A percentile compares a stretch with the other conserved stretches of the same genome.
Conservation (phyloP, 163 green algal genomes). For the Trebouxiophyceae sp. region DNA sequence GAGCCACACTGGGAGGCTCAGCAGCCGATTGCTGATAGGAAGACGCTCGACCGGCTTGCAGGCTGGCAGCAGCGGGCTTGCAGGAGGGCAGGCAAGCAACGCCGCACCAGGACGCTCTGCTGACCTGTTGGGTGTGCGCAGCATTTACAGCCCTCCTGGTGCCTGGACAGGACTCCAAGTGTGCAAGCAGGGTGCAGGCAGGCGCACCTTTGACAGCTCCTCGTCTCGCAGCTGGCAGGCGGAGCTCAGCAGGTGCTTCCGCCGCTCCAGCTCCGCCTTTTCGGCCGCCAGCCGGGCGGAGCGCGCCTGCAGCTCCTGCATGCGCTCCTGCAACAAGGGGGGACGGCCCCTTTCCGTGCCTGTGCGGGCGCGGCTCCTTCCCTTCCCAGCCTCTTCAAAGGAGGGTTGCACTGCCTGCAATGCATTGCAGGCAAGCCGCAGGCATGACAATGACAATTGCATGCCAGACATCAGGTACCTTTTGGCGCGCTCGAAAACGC, state of each 20-base stretch:
- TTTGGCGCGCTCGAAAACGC: slow-evolving; percentile 5
- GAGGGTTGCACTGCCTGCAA: too few species aligned
- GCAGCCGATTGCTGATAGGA: not conserved
- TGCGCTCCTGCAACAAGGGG: slow-evolving; percentile 11
- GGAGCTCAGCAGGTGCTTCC: not conserved
- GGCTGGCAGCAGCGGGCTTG: not conserved
- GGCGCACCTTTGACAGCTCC: slow-evolving; percentile 3
- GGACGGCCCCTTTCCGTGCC: too few species aligned
- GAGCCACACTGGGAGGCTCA: not conserved
- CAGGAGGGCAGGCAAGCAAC: not conserved
- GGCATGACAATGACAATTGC: too few species aligned
- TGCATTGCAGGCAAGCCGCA: too few species aligned
- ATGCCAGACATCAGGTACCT: too few species aligned
- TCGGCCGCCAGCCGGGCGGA: not conserved
- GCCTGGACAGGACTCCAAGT: too few species aligned
- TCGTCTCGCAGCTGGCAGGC: slow-evolving; percentile 3
- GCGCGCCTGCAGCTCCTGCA: slow-evolving; percentile 6
- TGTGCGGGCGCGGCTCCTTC: too few species aligned
- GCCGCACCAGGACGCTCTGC: too few species aligned
- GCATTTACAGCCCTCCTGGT: too few species aligned
- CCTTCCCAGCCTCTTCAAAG: too few species aligned
- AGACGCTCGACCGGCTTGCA: not conserved
- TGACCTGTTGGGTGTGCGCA: too few species aligned
- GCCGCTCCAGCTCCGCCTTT: not conserved
- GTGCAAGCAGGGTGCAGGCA: too few species aligned